These are phyloP conservation scores for Cardamine chenopodiifolia DNA, from an alignment of 345 rosid species.

Conservation along the genomic window DNA sequence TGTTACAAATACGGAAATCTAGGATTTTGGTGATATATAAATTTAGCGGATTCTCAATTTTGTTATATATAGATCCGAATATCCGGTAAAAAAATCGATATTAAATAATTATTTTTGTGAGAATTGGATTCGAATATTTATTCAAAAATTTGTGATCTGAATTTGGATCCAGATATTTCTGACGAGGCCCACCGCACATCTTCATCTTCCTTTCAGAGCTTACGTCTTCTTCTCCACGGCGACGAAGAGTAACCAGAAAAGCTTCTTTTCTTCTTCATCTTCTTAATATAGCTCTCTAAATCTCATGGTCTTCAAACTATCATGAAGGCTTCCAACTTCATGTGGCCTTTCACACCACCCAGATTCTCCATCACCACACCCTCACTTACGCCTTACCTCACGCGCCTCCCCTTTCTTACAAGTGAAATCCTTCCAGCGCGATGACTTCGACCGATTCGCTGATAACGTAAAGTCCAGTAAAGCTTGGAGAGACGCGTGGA, in stretches of 20 bases:
- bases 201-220: not conserved
- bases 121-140: too few species aligned
- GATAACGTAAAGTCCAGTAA: slow-evolving; percentile 61
- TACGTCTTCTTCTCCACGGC: slow-evolving; percentile 19
- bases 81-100: too few species aligned
- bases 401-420: slow-evolving; percentile 30
- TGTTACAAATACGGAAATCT: too few species aligned
- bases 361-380: slow-evolving; percentile 26
- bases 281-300: slow-evolving; percentile 4
- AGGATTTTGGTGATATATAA: too few species aligned
- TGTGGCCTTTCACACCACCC: slow-evolving; percentile 34
- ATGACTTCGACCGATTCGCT: slow-evolving; percentile 67
- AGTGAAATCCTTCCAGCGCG: slow-evolving; percentile 56
- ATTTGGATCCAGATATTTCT: too few species aligned
- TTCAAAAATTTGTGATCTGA: too few species aligned
- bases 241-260: slow-evolving; percentile 1
- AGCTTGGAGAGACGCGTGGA: slow-evolving; percentile 79
- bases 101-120: too few species aligned
- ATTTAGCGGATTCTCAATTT: too few species aligned
- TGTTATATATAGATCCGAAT: too few species aligned
- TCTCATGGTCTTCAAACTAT: slow-evolving; percentile 33
- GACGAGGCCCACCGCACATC: slow-evolving; percentile 29
- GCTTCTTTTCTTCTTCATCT: not conserved
- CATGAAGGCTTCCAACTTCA: slow-evolving; percentile 37
- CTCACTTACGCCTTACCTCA: not conserved